Conservation (phyloP, 202 grass and related monocot genomes). For the Carex sylvatica region DNA sequence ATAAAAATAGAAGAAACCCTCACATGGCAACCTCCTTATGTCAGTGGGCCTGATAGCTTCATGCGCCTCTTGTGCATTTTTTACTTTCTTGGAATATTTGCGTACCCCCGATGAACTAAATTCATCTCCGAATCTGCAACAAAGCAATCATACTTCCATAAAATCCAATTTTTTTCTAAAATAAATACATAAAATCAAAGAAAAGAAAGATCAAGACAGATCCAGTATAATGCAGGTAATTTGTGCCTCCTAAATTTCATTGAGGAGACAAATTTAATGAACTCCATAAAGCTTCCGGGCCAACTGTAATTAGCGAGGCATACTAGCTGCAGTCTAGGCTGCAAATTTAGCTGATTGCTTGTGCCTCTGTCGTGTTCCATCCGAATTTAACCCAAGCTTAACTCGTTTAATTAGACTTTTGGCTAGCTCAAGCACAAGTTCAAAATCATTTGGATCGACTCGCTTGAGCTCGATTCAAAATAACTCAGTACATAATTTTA, state of each 20-base stretch:
- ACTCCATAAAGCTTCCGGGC: neutral
- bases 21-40: slow-evolving; percentile 96
- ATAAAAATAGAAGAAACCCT: slow-evolving; percentile 9
- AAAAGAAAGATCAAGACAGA: slow-evolving; percentile 6
- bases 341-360: slow-evolving; percentile 9
- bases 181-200: slow-evolving; percentile 1
- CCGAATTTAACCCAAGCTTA: neutral
- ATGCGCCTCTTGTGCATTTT: slow-evolving; percentile 99
- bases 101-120: slow-evolving; percentile 57
- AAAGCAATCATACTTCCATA: slow-evolving; percentile 31
- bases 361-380: neutral
- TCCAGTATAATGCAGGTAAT: slow-evolving; percentile 14
- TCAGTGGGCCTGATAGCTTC: slow-evolving; percentile 94
- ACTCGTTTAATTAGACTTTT: neutral
- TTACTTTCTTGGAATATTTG: slow-evolving; percentile 87
- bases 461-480: neutral
- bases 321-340: neutral
- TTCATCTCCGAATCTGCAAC: slow-evolving; percentile 63
- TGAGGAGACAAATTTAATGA: neutral
- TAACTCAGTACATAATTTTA: neutral
- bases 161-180: neutral
- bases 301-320: neutral
- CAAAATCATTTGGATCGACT: neutral
- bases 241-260: neutral
- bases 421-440: no score